Evolutionary conservation across 768 basidiomycete genomes (phyloP).

Genomic region (Rhizopogon sp.): DNA sequence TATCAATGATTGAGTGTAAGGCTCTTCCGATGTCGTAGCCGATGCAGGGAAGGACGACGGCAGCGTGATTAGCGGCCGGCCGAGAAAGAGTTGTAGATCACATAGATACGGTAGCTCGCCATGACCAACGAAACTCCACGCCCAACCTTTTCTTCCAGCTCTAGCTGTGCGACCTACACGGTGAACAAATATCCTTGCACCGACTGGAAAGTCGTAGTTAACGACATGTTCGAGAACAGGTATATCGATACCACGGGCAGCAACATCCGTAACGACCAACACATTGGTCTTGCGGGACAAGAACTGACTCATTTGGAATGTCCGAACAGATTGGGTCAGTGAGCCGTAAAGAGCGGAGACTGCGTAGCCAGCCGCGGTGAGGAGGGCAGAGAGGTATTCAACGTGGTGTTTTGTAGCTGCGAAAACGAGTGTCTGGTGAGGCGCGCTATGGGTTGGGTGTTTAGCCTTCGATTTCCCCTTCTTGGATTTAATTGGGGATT

Average conservation of each 20-base stretch:
- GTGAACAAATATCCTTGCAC: slow-evolving; percentile 90
- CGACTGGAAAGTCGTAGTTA: slow-evolving; percentile 97
- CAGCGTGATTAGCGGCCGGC: slow-evolving; percentile 61
- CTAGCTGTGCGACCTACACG: slow-evolving; percentile 96
- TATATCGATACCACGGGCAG: slow-evolving; percentile 97
- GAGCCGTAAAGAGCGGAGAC: slow-evolving; percentile 95
- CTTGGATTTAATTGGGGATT: slow-evolving; percentile 32
- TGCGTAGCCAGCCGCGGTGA: slow-evolving; percentile 78
- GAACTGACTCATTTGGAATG: slow-evolving; percentile 88
- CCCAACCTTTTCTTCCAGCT: slow-evolving; percentile 93
- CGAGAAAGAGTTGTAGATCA: slow-evolving; percentile 91
- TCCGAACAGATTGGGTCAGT: slow-evolving; percentile 87
- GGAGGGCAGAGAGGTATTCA: slow-evolving; percentile 81
- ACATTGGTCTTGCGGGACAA: slow-evolving; percentile 74
- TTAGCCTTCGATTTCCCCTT: slow-evolving; percentile 51
- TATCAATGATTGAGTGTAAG: slow-evolving; percentile 68
- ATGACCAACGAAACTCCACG: slow-evolving; percentile 90
- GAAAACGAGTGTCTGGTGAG: slow-evolving; percentile 93
- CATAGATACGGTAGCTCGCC: slow-evolving; percentile 85
- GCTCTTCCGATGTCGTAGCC: slow-evolving; percentile 45
- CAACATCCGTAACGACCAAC: slow-evolving; percentile 96
- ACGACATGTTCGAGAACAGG: slow-evolving; percentile 94
- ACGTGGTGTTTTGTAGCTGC: slow-evolving; percentile 98
- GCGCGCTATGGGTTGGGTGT: slow-evolving; percentile 46
- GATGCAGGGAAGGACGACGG: slow-evolving; percentile 19